Percentiles rank a stretch among this genome's conserved stretches.
These are phyloP conservation scores for Cucumis melo DNA, from an alignment of 306 rosid species.

Conservation along the genomic window DNA sequence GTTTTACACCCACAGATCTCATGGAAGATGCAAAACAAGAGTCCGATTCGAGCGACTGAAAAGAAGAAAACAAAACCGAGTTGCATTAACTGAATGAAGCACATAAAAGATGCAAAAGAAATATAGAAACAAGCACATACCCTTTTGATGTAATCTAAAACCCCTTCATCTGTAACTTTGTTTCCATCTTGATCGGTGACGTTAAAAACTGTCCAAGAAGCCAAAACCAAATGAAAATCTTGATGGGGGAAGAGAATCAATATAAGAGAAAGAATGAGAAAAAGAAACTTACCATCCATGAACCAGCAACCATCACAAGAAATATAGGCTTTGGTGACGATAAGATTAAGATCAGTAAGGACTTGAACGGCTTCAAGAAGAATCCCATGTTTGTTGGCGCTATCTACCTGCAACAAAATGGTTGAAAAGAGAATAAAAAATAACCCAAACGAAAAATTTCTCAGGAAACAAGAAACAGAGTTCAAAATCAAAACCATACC, in stretches of 20 bases:
- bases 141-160: slow-evolving; percentile 63
- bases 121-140: slow-evolving; percentile 21
- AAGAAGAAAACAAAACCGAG: neutral
- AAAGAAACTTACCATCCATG: slow-evolving; percentile 70
- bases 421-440: neutral
- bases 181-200: slow-evolving; percentile 90
- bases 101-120: neutral
- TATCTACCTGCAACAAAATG: slow-evolving; percentile 47
- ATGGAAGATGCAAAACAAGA: slow-evolving; percentile 48
- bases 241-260: neutral
- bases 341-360: slow-evolving; percentile 78
- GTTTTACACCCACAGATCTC: slow-evolving; percentile 72
- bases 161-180: slow-evolving; percentile 68
- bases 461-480: slow-evolving; percentile 2
- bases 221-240: neutral
- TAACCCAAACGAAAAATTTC: neutral
- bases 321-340: slow-evolving; percentile 75
- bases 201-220: slow-evolving; percentile 51
- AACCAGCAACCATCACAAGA: slow-evolving; percentile 98
- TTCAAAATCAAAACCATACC: slow-evolving; percentile 21
- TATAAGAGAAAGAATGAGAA: neutral
- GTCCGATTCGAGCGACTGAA: slow-evolving; percentile 83
- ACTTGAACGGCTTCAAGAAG: slow-evolving; percentile 89
- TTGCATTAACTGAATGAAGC: neutral
- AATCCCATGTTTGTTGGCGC: slow-evolving; percentile 76